Evolutionary conservation across 108 stramenopile genomes (phyloP).

Genomic region (Schizochytrium sp.): DNA sequence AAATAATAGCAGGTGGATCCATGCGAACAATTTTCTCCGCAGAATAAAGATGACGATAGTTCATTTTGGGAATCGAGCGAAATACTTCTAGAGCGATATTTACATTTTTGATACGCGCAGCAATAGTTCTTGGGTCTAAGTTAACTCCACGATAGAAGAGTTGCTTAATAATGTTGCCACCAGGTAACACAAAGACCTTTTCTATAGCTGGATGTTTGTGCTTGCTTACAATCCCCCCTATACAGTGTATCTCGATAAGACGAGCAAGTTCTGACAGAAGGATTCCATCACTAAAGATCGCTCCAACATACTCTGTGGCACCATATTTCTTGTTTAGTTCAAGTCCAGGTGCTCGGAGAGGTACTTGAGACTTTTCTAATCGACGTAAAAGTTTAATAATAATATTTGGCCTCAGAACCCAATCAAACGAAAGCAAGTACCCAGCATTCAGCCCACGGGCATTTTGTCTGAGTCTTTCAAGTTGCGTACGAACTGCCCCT

Average conservation of each 20-base stretch:
- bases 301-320: background rate
- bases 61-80: background rate
- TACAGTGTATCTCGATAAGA: no score
- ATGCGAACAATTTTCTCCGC: background rate
- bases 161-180: background rate
- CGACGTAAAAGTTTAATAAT: background rate
- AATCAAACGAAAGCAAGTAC: background rate
- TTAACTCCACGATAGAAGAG: background rate
- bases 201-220: background rate
- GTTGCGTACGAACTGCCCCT: no score
- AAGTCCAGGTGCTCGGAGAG: background rate
- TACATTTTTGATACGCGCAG: constrained; percentile 51
- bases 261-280: constrained; percentile 29
- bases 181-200: background rate
- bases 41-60: constrained; percentile 4
- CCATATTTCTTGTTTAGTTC: background rate
- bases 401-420: constrained; percentile 3
- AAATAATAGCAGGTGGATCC: background rate
- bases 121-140: background rate
- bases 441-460: background rate
- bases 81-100: background rate
- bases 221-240: background rate
- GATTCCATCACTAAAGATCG: constrained; percentile 20
- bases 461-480: no score
- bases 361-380: background rate